Evolutionary conservation across 441 rosid genomes (phyloP), one percentile per base, ranked within the genome.

Genomic region (Monsonia emarginata): DNA sequence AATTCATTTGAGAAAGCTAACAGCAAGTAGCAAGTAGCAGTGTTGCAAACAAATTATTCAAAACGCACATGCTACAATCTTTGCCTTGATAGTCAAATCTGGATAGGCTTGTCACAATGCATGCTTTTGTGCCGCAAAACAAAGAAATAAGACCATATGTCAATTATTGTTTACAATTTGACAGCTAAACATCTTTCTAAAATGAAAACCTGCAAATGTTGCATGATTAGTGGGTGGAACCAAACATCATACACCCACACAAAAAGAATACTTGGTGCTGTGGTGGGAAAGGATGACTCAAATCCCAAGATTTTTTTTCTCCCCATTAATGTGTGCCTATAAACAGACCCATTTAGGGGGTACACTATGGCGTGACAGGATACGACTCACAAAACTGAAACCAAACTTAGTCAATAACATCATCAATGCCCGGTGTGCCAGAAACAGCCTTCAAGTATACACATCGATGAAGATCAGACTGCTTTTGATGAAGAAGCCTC

Each of bases 1-100:
- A 70, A 63, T 65, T 60, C 74, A 76, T 74, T 65, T 32, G 73
- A 64, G 66, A 66, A 71, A 72, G 76, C 76, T 74, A 72, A 81
- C 69, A 75, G 67, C 65, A 70, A 34, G 40, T n/a, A n/a, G n/a
- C n/a, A n/a, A 61, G 73, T 72, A 70, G 72, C 68, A 62, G 67
- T 68, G 62, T 48, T 65, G 65, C 71, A 68, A 65, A 65, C 42
- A 67, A 50, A 30, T 71, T 61, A 65, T 74, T 75, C 75, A 77
- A 74, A 74, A 71, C 66, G 70, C 72, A 77, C 68, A 65, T 50
- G 58, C 74, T 74, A 63, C 69, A 63, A 58, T 69, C 82, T 69
- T 79, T 81, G n/a, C 10, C 78, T 66, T 77, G 68, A 73, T 70
- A 68, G 71, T 70, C 69, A 32, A 62, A 72, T 75, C 84, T 42